A percentile compares a stretch with the other conserved stretches of the same genome.
phyloP scores from a whole-genome alignment of 2,329 filamentous ascomycete species.

The Macrophomina tecta region DNA sequence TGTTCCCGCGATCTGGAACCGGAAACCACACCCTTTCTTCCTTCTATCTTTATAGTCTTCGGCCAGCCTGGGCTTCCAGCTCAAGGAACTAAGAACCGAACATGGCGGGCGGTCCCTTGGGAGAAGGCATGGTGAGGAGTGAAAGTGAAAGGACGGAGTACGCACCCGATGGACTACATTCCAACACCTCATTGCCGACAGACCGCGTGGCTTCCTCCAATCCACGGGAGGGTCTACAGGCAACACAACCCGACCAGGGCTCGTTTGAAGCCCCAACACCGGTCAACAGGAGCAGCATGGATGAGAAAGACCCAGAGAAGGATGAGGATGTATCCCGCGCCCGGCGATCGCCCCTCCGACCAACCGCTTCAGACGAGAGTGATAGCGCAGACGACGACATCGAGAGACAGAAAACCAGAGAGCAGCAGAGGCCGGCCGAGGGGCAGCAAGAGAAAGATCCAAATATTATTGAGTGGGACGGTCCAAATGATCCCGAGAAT shows the following conservation, averaged over 20 bases:
- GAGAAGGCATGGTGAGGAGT: background rate
- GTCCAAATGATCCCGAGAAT: constrained; percentile 35
- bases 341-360: background rate
- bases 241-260: background rate
- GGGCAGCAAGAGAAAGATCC: constrained; percentile 13
- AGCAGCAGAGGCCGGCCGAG: constrained; percentile 1
- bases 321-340: background rate
- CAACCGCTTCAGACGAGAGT: background rate
- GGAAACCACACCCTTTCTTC: too few relatives aligned
- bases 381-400: constrained; percentile 12
- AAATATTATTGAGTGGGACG: constrained; percentile 25
- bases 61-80: too few relatives aligned
- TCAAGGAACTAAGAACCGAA: background rate
- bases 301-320: constrained; percentile 5
- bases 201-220: background rate
- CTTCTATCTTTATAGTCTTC: too few relatives aligned
- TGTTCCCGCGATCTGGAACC: too few relatives aligned
- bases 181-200: background rate
- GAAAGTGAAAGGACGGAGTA: background rate
- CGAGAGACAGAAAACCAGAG: constrained; percentile 10
- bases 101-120: background rate
- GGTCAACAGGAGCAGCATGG: constrained; percentile 9
- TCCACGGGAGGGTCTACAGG: background rate
- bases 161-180: background rate
- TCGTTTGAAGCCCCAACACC: constrained; percentile 3